Conservation (phyloP, 768 basidiomycete genomes). For the Lentinula edodes region DNA sequence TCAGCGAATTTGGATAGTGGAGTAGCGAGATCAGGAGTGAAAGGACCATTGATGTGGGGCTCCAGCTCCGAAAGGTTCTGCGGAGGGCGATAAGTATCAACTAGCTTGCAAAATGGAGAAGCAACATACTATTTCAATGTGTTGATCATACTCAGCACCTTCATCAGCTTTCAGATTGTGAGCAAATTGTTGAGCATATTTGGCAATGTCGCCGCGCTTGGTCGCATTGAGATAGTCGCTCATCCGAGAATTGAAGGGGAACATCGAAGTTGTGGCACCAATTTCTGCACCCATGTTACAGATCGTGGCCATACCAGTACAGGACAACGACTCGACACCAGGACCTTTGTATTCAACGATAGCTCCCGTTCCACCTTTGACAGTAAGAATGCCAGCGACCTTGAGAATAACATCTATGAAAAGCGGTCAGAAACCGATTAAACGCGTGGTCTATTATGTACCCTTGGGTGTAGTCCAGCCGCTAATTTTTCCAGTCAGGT, state of each 20-base stretch:
- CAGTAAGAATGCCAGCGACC: conserved; percentile 97
- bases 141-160: conserved; percentile 87
- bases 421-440: conserved; percentile 9
- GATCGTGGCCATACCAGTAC: conserved; percentile 99
- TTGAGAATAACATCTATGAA: conserved; percentile 90
- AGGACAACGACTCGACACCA: conserved; percentile 93
- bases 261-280: conserved; percentile 96
- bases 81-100: background rate
- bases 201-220: conserved; percentile 79
- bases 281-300: conserved; percentile 99
- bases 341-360: conserved; percentile 96
- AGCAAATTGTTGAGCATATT: conserved; percentile 83
- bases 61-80: conserved; percentile 96
- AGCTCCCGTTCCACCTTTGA: conserved; percentile 98
- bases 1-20: conserved; percentile 93
- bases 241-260: conserved; percentile 99
- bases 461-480: conserved; percentile 99
- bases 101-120: background rate
- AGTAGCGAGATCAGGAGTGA: conserved; percentile 99
- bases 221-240: conserved; percentile 91
- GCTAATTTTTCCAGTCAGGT: conserved; percentile 88
- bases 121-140: conserved; percentile 78
- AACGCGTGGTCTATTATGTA: conserved; percentile 21
- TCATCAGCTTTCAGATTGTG: conserved; percentile 90
- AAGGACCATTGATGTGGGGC: conserved; percentile 99